Percentiles rank a stretch among this genome's conserved stretches.
These are phyloP conservation scores for Plasmopara halstedii DNA, from an alignment of 352 stramenopile species.

Conservation along the genomic window DNA sequence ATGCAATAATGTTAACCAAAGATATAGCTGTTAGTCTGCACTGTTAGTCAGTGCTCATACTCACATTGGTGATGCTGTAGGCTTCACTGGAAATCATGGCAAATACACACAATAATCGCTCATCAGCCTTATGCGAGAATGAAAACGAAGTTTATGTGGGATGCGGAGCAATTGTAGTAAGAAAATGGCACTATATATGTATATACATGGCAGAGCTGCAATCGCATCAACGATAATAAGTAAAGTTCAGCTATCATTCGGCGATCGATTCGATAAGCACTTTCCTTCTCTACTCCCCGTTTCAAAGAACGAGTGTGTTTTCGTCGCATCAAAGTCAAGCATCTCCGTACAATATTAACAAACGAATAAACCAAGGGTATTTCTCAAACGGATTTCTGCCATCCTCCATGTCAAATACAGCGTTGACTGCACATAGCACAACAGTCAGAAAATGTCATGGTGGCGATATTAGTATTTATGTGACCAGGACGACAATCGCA, in stretches of 20 bases:
- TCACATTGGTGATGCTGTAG: slow-evolving; percentile 76
- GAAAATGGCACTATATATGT: no score
- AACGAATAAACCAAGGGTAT: slow-evolving; percentile 50
- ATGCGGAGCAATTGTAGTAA: slow-evolving; percentile 62
- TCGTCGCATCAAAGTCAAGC: no score
- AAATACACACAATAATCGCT: slow-evolving; percentile 62
- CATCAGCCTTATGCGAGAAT: slow-evolving; percentile 35
- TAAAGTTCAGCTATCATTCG: slow-evolving; percentile 30
- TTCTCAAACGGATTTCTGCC: slow-evolving; percentile 37
- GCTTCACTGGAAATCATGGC: slow-evolving; percentile 63
- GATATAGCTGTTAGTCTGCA: no score
- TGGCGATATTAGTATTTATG: background rate
- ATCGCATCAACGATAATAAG: slow-evolving; percentile 35
- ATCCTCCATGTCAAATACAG: slow-evolving; percentile 36
- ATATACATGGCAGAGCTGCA: slow-evolving; percentile 45
- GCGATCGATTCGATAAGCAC: slow-evolving; percentile 38
- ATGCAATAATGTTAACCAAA: no score
- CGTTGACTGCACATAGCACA: slow-evolving; percentile 27
- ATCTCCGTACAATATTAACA: slow-evolving; percentile 51
- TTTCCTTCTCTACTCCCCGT: slow-evolving; percentile 45
- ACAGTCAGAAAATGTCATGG: background rate
- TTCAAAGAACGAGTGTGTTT: no score
- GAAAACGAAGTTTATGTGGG: no score
- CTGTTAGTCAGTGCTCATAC: background rate
- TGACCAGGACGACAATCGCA: slow-evolving; percentile 52